A percentile compares a stretch with the other conserved stretches of the same genome.
phyloP scores from a whole-genome alignment of 495 filamentous ascomycete genomes.

The Glonium stellatum region DNA sequence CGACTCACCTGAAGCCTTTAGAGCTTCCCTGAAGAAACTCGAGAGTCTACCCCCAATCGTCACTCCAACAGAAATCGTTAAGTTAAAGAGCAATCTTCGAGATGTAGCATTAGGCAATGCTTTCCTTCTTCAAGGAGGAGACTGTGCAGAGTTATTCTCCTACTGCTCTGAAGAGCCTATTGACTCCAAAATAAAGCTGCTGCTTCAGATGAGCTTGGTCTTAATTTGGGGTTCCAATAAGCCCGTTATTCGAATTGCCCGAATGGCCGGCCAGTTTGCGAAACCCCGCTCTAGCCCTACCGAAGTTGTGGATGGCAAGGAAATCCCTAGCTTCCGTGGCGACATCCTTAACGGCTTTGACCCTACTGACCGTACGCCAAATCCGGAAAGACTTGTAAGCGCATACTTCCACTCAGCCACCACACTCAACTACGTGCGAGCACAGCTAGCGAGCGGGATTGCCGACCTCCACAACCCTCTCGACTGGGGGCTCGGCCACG shows the following conservation, averaged over 20 bases:
- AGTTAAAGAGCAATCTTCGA: constrained; percentile 64
- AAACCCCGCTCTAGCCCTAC: constrained; percentile 88
- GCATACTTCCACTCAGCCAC: constrained; percentile 94
- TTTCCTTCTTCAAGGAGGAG: constrained; percentile 91
- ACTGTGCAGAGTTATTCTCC: constrained; percentile 95
- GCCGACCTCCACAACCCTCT: constrained; percentile 89
- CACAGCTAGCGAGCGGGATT: constrained; percentile 75
- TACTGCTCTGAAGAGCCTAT: constrained; percentile 86
- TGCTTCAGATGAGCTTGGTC: constrained; percentile 92
- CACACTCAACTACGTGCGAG: constrained; percentile 86
- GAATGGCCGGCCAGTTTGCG: constrained; percentile 95
- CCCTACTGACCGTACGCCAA: constrained; percentile 60
- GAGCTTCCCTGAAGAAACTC: constrained; percentile 62
- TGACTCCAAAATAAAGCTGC: constrained; percentile 90
- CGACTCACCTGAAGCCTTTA: constrained; percentile 55
- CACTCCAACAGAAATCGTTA: constrained; percentile 74
- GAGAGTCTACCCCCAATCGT: constrained; percentile 79
- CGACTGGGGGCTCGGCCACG: constrained; percentile 93
- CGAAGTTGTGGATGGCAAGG: constrained; percentile 69
- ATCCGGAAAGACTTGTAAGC: constrained; percentile 75
- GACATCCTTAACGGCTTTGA: constrained; percentile 92
- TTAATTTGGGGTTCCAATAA: constrained; percentile 86
- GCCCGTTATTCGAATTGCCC: constrained; percentile 86
- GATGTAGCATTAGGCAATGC: constrained; percentile 90
- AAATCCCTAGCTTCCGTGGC: constrained; percentile 84